A percentile compares a stretch with the other conserved stretches of the same genome.
Evolutionary conservation across 192 early-diverging fungal species (phyloP).

Genomic region (Entophlyctis luteolus): DNA sequence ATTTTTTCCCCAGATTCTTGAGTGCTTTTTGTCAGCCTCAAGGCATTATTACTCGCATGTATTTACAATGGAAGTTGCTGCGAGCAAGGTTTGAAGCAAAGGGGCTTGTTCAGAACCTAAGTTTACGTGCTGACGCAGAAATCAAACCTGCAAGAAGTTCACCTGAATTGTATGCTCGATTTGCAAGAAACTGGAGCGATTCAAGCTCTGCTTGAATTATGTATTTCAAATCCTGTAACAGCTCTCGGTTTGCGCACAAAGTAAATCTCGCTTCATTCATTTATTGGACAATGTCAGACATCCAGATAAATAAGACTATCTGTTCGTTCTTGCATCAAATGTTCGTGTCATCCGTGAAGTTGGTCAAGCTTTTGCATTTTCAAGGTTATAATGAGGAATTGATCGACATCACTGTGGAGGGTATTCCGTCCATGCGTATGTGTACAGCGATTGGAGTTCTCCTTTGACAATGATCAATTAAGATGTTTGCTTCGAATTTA

Average conservation of each 20-base stretch:
- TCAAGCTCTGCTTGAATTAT: slow-evolving; percentile 21
- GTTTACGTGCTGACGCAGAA: background rate
- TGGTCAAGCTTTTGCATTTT: slow-evolving; percentile 33
- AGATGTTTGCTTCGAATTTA: slow-evolving; percentile 44
- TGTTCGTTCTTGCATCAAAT: slow-evolving; percentile 35
- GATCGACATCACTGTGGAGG: slow-evolving; percentile 22
- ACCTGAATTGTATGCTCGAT: slow-evolving; percentile 24
- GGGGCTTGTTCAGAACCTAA: background rate
- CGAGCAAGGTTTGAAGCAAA: slow-evolving; percentile 11
- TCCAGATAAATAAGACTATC: background rate
- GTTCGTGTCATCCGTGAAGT: slow-evolving; percentile 29
- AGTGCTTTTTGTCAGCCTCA: slow-evolving; percentile 24
- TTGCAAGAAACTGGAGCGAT: slow-evolving; percentile 28
- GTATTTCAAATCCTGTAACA: background rate
- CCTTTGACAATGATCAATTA: background rate
- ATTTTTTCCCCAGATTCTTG: slow-evolving; percentile 17
- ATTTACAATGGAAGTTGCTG: slow-evolving; percentile 4
- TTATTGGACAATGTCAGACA: background rate
- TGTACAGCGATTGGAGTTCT: background rate
- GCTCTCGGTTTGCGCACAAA: background rate
- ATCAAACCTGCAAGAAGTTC: slow-evolving; percentile 19
- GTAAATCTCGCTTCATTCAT: no score
- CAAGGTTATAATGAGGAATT: slow-evolving; percentile 28
- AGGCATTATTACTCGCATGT: slow-evolving; percentile 3
- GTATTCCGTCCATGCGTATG: slow-evolving; percentile 42